Base-by-base conservation (phyloP, 129 eudicot species). In the Heracleum sosnowskyi region DNA sequence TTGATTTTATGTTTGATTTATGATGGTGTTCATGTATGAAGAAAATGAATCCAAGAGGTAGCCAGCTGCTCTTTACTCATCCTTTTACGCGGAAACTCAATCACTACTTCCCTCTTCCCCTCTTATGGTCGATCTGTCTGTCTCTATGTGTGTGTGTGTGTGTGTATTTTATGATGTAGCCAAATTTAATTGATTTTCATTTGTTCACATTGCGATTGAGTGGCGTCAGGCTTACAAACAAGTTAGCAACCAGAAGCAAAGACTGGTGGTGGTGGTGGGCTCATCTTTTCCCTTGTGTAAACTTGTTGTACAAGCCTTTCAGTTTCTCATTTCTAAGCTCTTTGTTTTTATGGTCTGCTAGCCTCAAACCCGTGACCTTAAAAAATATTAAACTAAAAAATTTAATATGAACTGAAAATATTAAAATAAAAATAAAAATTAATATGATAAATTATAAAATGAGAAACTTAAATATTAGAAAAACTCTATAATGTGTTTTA, bases 41-140 rank as follows among this genome's bases (percentile, higher is more conserved):
- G 64, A 77, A 66, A 66, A 66, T 31, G 37, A 66, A 66, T 24
- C 36, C 11, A 72, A 5, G 3, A 71, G 75, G 36, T 33, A 37
- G 40, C 28, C 73, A 63, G 75, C 70, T 73, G n/a, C 22, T 55
- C n/a, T 7, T 75, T 1, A n/a, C 76, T 82, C 71, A 80, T 79
- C 86, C 78, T 82, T 86, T 77, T 82, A 86, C 89, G 89, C 86
- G 89, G 86, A 86, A 86, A 85, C 79, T 55, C 51, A 55, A 53
- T 18, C 69, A 34, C 64, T 22, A 17, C 26, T 20, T 53, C 34
- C 66, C 40, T 37, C 40, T 37, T 37, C 40, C 5, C 40, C 40
- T 37, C 5, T 37, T 5, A 37, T 37, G 22, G 9, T 76, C 46
- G 55, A 20, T 55, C 9, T 34, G 26, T 41, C 29, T 3, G n/a